Evolutionary conservation across 179 eudicot species (phyloP).

Genomic region (Beta lomatogona): DNA sequence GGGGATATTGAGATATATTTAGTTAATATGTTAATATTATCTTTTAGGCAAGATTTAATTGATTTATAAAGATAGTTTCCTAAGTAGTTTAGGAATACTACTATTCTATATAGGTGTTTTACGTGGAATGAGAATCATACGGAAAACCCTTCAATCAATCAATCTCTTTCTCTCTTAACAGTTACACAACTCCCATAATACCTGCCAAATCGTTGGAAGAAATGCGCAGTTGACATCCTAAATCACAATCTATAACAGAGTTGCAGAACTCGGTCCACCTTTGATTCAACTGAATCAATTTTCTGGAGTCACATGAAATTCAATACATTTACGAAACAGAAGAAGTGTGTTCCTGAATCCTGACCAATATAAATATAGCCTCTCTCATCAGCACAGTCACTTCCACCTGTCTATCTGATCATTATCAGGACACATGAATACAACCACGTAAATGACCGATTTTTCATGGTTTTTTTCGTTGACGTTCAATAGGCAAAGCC

Average conservation of each 20-base stretch:
- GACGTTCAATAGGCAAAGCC: neutral
- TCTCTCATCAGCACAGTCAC: neutral
- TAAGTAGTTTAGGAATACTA: too few relatives aligned
- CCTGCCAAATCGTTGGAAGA: neutral
- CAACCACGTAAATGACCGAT: neutral
- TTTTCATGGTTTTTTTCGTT: conserved; percentile 1
- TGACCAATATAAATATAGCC: neutral
- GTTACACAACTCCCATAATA: conserved; percentile 18
- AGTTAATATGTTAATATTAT: too few relatives aligned
- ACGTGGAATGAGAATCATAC: too few relatives aligned
- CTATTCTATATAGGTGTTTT: too few relatives aligned
- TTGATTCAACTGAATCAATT: conserved; percentile 13
- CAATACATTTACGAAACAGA: conserved; percentile 18
- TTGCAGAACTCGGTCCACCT: neutral
- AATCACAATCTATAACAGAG: neutral
- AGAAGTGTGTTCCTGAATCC: neutral
- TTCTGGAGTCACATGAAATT: conserved; percentile 9
- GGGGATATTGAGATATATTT: too few relatives aligned
- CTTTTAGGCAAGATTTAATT: too few relatives aligned
- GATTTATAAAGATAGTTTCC: too few relatives aligned
- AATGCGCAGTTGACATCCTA: neutral
- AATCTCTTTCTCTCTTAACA: too few relatives aligned
- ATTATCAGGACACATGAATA: conserved; percentile 16
- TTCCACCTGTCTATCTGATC: conserved; percentile 3
- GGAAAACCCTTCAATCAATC: too few relatives aligned